These are phyloP conservation scores for Turnera subulata DNA, from an alignment of 345 rosid genomes.

Conservation along the genomic window DNA sequence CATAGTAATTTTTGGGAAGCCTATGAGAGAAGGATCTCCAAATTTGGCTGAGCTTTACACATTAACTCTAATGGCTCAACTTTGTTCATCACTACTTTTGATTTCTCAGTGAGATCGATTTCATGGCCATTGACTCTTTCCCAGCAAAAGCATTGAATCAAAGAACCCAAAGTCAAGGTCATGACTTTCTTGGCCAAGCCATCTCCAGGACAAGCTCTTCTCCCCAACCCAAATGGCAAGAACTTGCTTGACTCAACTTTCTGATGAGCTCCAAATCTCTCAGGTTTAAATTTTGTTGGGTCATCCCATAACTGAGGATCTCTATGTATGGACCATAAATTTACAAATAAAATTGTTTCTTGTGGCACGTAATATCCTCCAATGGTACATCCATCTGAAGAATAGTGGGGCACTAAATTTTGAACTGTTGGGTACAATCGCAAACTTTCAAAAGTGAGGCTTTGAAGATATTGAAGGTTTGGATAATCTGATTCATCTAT, in stretches of 20 bases:
- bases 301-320: neutral
- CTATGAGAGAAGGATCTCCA: too few relatives aligned
- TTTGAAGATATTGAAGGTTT: neutral
- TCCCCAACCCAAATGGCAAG: slow-evolving; percentile 21
- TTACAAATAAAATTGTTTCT: neutral
- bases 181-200: slow-evolving; percentile 17
- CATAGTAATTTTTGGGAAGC: too few relatives aligned
- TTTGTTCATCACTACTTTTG: too few relatives aligned
- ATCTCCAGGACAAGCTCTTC: slow-evolving; percentile 5
- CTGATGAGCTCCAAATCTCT: slow-evolving; percentile 8
- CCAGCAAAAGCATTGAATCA: slow-evolving; percentile 28
- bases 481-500: neutral
- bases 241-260: neutral
- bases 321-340: neutral
- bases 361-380: slow-evolving; percentile 2
- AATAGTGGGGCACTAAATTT: neutral
- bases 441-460: neutral
- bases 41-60: too few relatives aligned
- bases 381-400: neutral
- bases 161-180: slow-evolving; percentile 14
- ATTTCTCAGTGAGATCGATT: too few relatives aligned
- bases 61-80: too few relatives aligned
- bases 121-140: neutral
- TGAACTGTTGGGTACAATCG: neutral
- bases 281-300: slow-evolving; percentile 4